Percentiles rank a stretch among this genome's conserved stretches.
Conservation (phyloP, 805 yeast genomes). For the Kodamaea kakaduensis region DNA sequence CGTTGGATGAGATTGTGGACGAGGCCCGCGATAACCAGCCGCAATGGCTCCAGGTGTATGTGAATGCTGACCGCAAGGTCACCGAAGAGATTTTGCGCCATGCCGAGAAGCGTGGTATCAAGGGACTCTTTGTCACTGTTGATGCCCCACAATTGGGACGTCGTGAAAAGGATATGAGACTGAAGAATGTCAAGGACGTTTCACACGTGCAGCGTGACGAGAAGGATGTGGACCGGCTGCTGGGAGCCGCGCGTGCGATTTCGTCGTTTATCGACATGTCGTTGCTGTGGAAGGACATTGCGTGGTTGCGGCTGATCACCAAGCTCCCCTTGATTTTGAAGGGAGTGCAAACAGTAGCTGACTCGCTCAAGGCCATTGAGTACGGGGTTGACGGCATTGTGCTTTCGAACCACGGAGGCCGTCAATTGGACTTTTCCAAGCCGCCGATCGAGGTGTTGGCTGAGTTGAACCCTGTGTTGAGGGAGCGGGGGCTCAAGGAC, state of each 20-base stretch:
- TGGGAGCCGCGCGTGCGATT: conserved; percentile 28
- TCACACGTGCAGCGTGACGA: conserved; percentile 27
- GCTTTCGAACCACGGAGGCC: conserved; percentile 72
- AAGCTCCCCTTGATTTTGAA: conserved; percentile 45
- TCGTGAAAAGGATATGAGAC: conserved; percentile 47
- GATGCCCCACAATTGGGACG: conserved; percentile 54
- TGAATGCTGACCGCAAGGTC: conserved; percentile 34
- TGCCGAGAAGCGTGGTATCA: conserved; percentile 38
- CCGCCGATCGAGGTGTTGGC: conserved; percentile 61
- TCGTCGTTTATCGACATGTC: conserved; percentile 42
- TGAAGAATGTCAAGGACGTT: conserved; percentile 25
- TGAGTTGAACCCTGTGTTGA: conserved; percentile 47
- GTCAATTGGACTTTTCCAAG: conserved; percentile 60
- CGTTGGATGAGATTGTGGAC: conserved; percentile 79
- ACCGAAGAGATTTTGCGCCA: conserved; percentile 30
- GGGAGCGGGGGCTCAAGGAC: conserved; percentile 36
- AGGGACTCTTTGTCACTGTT: conserved; percentile 51
- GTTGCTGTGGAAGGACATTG: conserved; percentile 36
- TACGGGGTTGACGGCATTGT: conserved; percentile 61
- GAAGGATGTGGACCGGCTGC: conserved; percentile 24
- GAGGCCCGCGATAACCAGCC: conserved; percentile 51
- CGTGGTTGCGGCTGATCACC: conserved; percentile 39
- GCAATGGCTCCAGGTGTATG: conserved; percentile 51
- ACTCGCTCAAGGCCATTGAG: conserved; percentile 54
- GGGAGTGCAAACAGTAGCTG: conserved; percentile 67